phyloP scores from a whole-genome alignment of 2,329 filamentous ascomycete species.

The Cladosporium sp. region DNA sequence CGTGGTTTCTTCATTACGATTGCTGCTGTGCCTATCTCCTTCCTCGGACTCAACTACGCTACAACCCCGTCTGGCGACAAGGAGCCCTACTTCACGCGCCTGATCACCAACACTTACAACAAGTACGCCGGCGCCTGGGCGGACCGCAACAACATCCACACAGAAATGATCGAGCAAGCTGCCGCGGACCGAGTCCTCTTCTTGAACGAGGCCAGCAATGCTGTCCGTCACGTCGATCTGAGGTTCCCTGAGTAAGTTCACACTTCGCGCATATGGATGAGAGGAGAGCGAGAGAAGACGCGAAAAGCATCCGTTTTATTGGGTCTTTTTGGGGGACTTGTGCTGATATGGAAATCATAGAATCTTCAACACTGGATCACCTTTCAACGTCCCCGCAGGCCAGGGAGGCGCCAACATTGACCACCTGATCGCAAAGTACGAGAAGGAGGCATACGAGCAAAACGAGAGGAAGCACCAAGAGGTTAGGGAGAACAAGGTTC shows the following conservation, averaged over 20 bases:
- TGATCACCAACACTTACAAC: slow-evolving; percentile 57
- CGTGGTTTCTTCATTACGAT: slow-evolving; percentile 46
- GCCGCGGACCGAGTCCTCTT: slow-evolving; percentile 61
- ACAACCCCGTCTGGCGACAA: slow-evolving; percentile 33
- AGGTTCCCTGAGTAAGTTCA: slow-evolving; percentile 61
- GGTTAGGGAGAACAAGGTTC: slow-evolving; percentile 34
- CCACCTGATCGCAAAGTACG: slow-evolving; percentile 59
- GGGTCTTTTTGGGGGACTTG: neutral
- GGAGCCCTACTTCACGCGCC: slow-evolving; percentile 41
- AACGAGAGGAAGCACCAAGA: slow-evolving; percentile 53
- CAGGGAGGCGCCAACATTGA: slow-evolving; percentile 55
- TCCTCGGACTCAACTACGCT: slow-evolving; percentile 41
- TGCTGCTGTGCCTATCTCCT: slow-evolving; percentile 40
- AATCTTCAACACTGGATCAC: slow-evolving; percentile 58
- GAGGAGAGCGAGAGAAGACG: neutral
- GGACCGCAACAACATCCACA: slow-evolving; percentile 57
- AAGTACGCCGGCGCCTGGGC: slow-evolving; percentile 51
- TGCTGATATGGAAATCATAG: slow-evolving; percentile 36
- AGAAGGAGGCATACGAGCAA: slow-evolving; percentile 52
- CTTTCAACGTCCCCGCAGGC: slow-evolving; percentile 62
- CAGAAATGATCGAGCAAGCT: slow-evolving; percentile 58
- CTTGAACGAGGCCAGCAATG: slow-evolving; percentile 41
- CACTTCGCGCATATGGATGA: neutral
- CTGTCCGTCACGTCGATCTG: slow-evolving; percentile 49
- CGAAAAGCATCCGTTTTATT: neutral